Conservation (phyloP, 495 filamentous ascomycete genomes). For the Neurospora tetrasperma region DNA sequence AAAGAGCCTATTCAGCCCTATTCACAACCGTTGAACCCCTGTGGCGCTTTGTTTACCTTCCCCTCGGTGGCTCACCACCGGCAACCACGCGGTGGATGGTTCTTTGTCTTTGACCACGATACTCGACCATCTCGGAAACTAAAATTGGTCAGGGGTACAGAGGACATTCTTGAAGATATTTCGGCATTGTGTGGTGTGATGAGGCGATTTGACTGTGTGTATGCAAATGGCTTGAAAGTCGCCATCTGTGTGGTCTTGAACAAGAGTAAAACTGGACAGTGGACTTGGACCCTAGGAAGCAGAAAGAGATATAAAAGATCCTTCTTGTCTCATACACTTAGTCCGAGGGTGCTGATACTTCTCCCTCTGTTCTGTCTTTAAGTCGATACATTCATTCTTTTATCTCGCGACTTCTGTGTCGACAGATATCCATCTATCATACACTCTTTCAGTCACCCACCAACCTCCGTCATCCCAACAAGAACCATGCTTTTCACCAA, state of each 20-base stretch:
- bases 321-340: background rate
- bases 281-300: background rate
- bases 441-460: background rate
- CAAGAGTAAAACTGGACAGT: background rate
- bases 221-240: background rate
- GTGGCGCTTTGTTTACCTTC: background rate
- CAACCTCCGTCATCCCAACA: background rate
- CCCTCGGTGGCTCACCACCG: background rate
- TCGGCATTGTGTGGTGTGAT: background rate
- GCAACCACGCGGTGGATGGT: background rate
- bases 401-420: background rate
- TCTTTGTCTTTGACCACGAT: background rate
- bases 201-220: background rate
- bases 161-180: background rate
- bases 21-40: background rate
- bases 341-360: background rate
- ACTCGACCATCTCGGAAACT: background rate
- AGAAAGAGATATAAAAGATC: background rate
- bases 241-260: background rate
- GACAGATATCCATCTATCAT: background rate
- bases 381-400: background rate
- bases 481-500: background rate
- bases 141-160: background rate
- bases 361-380: background rate
- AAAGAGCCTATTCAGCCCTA: background rate